Evolutionary conservation across 2,329 filamentous ascomycete species (phyloP), one percentile per base, ranked within the genome.

Genomic region (Beauveria scarabaeidicola): DNA sequence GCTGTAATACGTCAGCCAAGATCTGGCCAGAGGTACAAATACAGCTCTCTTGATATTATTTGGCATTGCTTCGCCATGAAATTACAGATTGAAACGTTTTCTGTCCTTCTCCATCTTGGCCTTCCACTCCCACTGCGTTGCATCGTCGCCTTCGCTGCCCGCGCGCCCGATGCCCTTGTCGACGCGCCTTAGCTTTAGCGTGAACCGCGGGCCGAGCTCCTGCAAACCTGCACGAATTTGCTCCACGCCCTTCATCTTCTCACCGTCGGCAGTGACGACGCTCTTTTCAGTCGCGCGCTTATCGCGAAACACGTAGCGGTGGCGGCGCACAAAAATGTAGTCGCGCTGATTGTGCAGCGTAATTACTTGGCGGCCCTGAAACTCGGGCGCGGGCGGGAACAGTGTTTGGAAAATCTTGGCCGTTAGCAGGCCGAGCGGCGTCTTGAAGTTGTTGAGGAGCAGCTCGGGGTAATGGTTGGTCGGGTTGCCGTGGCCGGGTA

Each of bases 71-170:
- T 52, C 38, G 55, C 46, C 36, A 41, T 48, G 15, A 55, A 55
- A 56, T 63, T 81, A 97, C 70, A 99, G 78, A 74, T 95, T 94
- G 77, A 97, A 99, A 71, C 90, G 87, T 66, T 93, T 97, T 68
- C 94, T 82, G 69, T 89, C 81, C 79, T 97, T 97, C 77, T 99
- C 94, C 87, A 94, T 95, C 70, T 86, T 86, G 11, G 89, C 88
- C 77, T 96, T 95, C 94, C 94, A 99, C 72, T 97, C 85, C 93
- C 94, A 97, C 70, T 96, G 90, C 66, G 91, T 83, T 41, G 91
- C 90, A 73, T 87, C 77, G 73, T 85, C 78, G 78, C 90, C 83
- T 62, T 85, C 80, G 66, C 84, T 86, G 19, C 85, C 85, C 8
- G 85, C 84, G 59, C 82, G 75, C 15, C 84, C 84, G 64, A 99